A percentile compares a stretch with the other conserved stretches of the same genome.
phyloP scores from a whole-genome alignment of 306 rosid genomes.

The Malus fusca region DNA sequence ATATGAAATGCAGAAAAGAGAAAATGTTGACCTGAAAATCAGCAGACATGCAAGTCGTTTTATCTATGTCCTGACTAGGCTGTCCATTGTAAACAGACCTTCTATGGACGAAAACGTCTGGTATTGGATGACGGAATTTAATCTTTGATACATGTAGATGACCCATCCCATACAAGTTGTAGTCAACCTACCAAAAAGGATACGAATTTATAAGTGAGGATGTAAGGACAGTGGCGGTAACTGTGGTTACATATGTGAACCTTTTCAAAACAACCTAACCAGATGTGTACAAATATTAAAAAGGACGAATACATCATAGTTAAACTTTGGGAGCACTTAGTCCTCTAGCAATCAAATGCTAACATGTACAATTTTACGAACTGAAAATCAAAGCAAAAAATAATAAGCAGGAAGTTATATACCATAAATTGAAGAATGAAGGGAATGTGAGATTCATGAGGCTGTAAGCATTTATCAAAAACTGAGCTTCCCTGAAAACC shows the following conservation, averaged over 20 bases:
- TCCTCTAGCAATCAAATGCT: neutral
- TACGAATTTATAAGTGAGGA: too few species aligned
- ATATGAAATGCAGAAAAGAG: neutral
- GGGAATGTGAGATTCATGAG: slow-evolving; percentile 94
- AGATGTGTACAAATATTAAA: too few species aligned
- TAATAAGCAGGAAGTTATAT: neutral
- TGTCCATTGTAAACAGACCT: slow-evolving; percentile 28
- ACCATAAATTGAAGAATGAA: slow-evolving; percentile 49
- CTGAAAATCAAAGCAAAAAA: neutral
- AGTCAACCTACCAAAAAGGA: slow-evolving; percentile 27
- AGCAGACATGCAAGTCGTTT: slow-evolving; percentile 30
- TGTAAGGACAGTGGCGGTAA: too few species aligned
- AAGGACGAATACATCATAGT: too few species aligned
- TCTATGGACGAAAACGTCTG: slow-evolving; percentile 30
- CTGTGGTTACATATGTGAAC: too few species aligned
- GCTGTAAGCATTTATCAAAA: slow-evolving; percentile 63
- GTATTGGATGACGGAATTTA: slow-evolving; percentile 72
- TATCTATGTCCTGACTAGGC: slow-evolving; percentile 26
- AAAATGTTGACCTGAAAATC: slow-evolving; percentile 22
- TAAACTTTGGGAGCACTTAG: neutral
- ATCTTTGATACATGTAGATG: slow-evolving; percentile 69
- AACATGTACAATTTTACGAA: neutral
- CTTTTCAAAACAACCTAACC: too few species aligned
- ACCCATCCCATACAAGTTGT: slow-evolving; percentile 83
- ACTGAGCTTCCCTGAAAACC: slow-evolving; percentile 71